A percentile compares a stretch with the other conserved stretches of the same genome.
phyloP scores from a whole-genome alignment of 2,329 filamentous ascomycete species.

The Hypoxylon sp. region DNA sequence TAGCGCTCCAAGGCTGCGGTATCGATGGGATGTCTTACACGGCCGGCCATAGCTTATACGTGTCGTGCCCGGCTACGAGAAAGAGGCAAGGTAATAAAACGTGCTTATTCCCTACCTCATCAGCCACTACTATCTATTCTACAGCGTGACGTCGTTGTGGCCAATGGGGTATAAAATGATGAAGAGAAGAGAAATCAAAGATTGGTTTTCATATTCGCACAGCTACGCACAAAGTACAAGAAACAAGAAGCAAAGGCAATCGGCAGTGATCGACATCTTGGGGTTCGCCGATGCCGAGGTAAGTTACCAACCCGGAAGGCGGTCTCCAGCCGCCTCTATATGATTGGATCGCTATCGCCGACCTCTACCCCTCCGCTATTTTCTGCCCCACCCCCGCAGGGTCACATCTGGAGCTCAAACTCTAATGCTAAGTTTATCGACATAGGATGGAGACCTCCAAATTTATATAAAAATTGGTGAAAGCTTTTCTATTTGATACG shows the following conservation, averaged over 20 bases:
- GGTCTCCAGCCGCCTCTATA: slow-evolving; percentile 25
- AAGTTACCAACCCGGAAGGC: slow-evolving; percentile 37
- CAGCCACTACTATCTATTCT: background rate
- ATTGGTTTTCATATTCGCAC: background rate
- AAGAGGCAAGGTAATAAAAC: slow-evolving; percentile 1
- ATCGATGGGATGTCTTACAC: slow-evolving; percentile 91
- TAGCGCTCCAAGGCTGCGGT: slow-evolving; percentile 82
- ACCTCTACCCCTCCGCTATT: background rate
- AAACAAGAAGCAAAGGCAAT: background rate
- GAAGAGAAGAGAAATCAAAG: background rate
- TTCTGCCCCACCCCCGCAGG: background rate
- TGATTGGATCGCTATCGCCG: slow-evolving; percentile 28
- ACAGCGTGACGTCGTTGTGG: background rate
- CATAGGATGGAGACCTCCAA: background rate
- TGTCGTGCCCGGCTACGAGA: too few relatives aligned
- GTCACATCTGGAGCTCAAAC: slow-evolving; percentile 3
- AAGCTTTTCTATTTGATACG: slow-evolving; percentile 29
- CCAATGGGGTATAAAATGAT: background rate
- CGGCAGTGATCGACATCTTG: slow-evolving; percentile 13
- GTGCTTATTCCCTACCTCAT: background rate
- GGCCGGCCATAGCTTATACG: slow-evolving; percentile 95
- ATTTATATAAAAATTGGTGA: slow-evolving; percentile 8
- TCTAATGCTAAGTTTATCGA: background rate
- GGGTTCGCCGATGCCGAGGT: slow-evolving; percentile 36
- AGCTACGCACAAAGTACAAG: background rate